These are phyloP conservation scores for Astrephomene gubernaculifera DNA, from an alignment of 139 green algal genomes.

Conservation along the genomic window DNA sequence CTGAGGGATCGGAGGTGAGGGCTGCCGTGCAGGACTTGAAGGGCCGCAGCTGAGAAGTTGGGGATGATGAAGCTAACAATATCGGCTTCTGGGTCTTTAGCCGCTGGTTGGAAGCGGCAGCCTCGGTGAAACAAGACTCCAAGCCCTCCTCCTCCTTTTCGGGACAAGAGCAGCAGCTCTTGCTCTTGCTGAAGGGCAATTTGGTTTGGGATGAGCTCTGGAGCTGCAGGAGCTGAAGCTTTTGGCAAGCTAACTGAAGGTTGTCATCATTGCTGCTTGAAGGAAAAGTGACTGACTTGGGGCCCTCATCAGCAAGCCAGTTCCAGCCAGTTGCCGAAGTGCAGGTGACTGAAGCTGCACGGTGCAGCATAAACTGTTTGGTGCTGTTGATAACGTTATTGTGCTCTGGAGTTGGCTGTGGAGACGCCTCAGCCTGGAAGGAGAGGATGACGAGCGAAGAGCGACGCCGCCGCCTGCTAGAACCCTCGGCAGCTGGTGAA, in stretches of 20 bases:
- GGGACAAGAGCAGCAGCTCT: no score
- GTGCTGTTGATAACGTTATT: no score
- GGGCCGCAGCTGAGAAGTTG: background rate
- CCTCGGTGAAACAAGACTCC: background rate
- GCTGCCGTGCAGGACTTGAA: background rate
- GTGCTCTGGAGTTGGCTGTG: no score
- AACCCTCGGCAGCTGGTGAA: background rate
- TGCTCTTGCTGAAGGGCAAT: no score
- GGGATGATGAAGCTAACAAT: background rate
- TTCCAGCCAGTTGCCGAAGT: constrained; percentile 9
- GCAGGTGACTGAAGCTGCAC: background rate
- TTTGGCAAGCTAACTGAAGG: no score
- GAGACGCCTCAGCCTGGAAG: background rate
- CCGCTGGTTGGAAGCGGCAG: background rate
- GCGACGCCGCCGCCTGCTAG: background rate
- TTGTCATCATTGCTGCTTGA: background rate
- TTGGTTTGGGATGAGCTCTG: background rate
- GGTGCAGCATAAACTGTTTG: background rate
- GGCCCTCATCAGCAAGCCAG: background rate
- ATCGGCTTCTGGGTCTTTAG: background rate
- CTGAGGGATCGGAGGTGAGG: background rate
- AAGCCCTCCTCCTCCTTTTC: background rate
- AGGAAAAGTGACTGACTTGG: background rate
- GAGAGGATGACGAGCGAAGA: constrained; percentile 1
- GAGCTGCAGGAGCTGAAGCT: background rate